Percentiles rank a stretch among this genome's conserved stretches.
phyloP scores from a whole-genome alignment of 2,329 filamentous ascomycete species.

The Trichoderma sp. region DNA sequence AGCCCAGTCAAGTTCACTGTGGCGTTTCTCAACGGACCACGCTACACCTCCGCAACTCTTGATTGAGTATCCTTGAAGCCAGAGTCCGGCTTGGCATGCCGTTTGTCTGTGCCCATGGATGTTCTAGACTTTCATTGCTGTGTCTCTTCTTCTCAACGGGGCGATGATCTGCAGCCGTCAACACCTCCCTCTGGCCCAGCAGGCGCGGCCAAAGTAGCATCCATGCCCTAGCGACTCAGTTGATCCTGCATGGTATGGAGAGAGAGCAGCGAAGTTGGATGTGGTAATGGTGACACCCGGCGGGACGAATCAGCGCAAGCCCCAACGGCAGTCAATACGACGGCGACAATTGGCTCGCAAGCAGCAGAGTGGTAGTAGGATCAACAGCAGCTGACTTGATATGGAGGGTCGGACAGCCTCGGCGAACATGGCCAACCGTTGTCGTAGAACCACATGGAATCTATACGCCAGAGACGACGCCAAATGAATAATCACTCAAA shows the following conservation, averaged over 20 bases:
- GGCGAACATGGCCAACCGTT: neutral
- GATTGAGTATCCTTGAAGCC: conserved; percentile 7
- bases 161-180: conserved; percentile 23
- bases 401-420: neutral
- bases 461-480: neutral
- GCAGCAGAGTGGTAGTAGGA: neutral
- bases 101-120: conserved; percentile 6
- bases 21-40: conserved; percentile 6
- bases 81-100: conserved; percentile 23
- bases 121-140: conserved; percentile 19
- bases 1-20: neutral
- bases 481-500: conserved; percentile 1
- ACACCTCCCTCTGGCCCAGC: conserved; percentile 3
- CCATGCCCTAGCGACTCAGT: neutral
- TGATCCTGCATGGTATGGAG: neutral
- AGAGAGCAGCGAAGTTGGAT: neutral
- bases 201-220: neutral
- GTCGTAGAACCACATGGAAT: conserved; percentile 5
- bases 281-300: neutral
- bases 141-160: conserved; percentile 10
- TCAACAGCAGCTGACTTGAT: conserved; percentile 11
- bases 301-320: neutral
- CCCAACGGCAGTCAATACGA: neutral
- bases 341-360: neutral
- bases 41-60: neutral